Base-by-base conservation (phyloP, 2,329 filamentous ascomycete genomes). In the Zarea fungicola region DNA sequence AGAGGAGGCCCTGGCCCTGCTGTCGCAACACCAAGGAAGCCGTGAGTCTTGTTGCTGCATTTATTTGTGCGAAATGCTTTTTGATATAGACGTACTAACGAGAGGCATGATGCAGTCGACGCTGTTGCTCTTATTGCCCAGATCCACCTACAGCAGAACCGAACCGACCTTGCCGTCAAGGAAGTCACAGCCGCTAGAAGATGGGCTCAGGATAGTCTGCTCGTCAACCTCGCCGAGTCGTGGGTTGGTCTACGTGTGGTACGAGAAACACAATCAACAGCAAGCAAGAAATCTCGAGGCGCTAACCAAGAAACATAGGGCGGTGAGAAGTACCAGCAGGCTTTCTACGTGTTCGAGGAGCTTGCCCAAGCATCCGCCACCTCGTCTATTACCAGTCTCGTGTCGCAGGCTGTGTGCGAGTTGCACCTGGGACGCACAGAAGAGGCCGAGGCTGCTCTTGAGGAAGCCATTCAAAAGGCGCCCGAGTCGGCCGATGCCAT, bases 311-410 rank as follows among this genome's bases (percentile, higher is more conserved):
- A 47, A 22, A 23, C 14, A n/a, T 53, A 95, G 86, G 92, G 92
- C 62, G 91, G 91, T 57, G 90, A 96, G 59, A 93, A 89, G 66
- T 97, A 97, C 70, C 93, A 97, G 63, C 88, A 93, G 63, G 85
- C 92, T 16, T 97, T 95, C 70, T 97, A 99, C 75, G 92, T 97
- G 53, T 97, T 89, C 62, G 92, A 97, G 70, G 93, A 99, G 69
- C 81, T 97, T 42, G 92, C 93, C 5, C 89, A 95, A 63, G 85
- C 88, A 23, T 85, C 90, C 3, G 83, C 87, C 26, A 90, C 88
- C 16, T 84, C 89, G 42, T 88, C 88, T 14, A 77, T 84, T 45
- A 77, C 84, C 57, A 86, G 82, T 16, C 79, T 96, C 48, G 82
- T 96, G 52, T 85, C 89, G 18, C 93, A 97, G 71, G 92, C 91